Evolutionary conservation across 2,329 filamentous ascomycete genomes (phyloP), one percentile per base, ranked within the genome.

Genomic region (Botryotinia calthae): DNA sequence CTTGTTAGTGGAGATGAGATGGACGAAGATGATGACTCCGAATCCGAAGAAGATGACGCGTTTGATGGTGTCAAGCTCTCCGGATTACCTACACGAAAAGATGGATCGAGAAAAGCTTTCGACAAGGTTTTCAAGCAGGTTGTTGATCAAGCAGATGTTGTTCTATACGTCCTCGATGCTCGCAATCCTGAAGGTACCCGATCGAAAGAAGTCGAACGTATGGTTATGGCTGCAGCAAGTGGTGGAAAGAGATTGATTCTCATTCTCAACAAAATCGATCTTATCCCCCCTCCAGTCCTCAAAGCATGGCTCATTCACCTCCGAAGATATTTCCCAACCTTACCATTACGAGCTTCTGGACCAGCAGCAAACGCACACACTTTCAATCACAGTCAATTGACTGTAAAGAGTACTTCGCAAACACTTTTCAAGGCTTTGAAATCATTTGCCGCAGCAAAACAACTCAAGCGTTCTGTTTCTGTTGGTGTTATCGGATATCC

Each of bases 121-220:
- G 94, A 97, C 87, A 97, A 97, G 86, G 90, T 97, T 78, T 98
- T 97, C 87, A 97, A 97, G 86, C 89, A 93, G 80, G 94, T 98
- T 25, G 90, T 97, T 48, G 93, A 97, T 75, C 89, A 93, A 75
- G 93, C 95, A 67, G 95, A 98, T 81, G 94, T 98, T 42, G 87
- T 98, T 51, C 89, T 98, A 70, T 98, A 98, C 83, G 94, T 98
- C 68, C 89, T 98, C 73, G 95, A 98, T 80, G 95, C 95, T 71
- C 90, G 95, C 78, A 94, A 98, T 79, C 95, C 95, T 1, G 92
- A 97, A 81, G 93, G 94, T 73, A 98, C 95, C 44, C 88, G 95
- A 76, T 98, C 95, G 54, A 92, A 91, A 81, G 94, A 97, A 76
- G 92, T 98, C 62, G 95, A 98, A 86, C 91, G 93, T 75, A 91